These are phyloP conservation scores for Daldinia decipiens DNA, from an alignment of 495 filamentous ascomycete species.

Conservation along the genomic window DNA sequence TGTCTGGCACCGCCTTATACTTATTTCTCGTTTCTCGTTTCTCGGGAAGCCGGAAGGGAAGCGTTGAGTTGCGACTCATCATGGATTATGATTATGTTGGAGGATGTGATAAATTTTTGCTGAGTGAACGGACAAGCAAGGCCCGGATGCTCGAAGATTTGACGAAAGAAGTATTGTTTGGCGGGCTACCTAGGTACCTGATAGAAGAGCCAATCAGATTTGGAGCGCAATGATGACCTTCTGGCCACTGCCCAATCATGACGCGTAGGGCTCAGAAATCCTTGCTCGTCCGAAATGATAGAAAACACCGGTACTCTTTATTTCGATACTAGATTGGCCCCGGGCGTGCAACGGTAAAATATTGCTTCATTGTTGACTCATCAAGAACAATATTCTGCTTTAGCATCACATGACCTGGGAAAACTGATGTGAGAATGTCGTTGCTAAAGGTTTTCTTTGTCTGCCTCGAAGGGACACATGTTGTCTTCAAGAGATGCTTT, in stretches of 20 bases:
- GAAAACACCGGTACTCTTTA: conserved; percentile 37
- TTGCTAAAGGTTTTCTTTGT: conserved; percentile 33
- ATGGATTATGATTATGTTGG: not conserved
- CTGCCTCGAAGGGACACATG: conserved; percentile 11
- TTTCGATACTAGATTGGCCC: conserved; percentile 13
- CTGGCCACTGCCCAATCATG: conserved; percentile 44
- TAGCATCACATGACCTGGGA: conserved; percentile 41
- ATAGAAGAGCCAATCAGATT: conserved; percentile 44
- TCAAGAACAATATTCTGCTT: conserved; percentile 21
- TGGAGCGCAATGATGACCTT: conserved; percentile 46
- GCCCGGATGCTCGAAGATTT: conserved; percentile 35
- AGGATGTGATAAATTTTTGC: conserved; percentile 13
- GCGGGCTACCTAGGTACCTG: conserved; percentile 26
- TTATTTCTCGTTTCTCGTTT: conserved; percentile 2
- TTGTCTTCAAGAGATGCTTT: conserved; percentile 1
- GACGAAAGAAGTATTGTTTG: conserved; percentile 38
- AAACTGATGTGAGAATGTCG: conserved; percentile 38
- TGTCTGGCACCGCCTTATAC: not conserved
- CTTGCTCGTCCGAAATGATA: conserved; percentile 47
- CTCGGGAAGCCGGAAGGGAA: not conserved
- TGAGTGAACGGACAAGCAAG: conserved; percentile 22
- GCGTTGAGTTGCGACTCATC: conserved; percentile 1
- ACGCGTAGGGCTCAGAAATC: conserved; percentile 43
- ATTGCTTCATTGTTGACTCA: conserved; percentile 42
- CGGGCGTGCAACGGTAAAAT: conserved; percentile 14